These are phyloP conservation scores for Aspergillus sergii DNA, from an alignment of 2,329 filamentous ascomycete genomes.

Conservation along the genomic window DNA sequence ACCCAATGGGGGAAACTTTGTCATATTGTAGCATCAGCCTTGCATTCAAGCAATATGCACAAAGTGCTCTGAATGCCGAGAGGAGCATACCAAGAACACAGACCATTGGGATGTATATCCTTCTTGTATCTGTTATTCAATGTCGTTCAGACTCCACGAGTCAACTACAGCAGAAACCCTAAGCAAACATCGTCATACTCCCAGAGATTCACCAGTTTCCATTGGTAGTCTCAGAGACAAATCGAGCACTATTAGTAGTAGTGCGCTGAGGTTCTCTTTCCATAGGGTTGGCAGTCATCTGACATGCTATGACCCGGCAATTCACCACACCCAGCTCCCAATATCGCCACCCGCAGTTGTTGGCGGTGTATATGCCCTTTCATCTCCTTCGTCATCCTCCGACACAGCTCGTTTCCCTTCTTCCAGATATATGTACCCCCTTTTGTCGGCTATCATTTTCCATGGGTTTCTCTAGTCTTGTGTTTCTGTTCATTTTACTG, in stretches of 20 bases:
- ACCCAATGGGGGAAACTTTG: conserved; percentile 1
- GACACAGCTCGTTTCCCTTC: too few relatives aligned
- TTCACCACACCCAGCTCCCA: background rate
- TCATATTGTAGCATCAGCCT: background rate
- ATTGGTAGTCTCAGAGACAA: background rate
- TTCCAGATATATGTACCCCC: background rate
- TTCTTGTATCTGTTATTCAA: background rate
- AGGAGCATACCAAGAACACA: background rate
- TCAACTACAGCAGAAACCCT: too few relatives aligned
- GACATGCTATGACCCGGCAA: background rate
- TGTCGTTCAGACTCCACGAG: background rate
- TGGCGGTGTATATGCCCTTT: conserved; percentile 1
- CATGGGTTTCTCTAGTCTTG: background rate
- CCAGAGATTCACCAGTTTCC: background rate
- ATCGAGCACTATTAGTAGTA: background rate
- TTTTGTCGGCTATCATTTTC: background rate
- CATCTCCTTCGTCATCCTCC: background rate
- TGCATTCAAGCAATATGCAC: conserved; percentile 1
- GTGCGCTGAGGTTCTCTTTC: background rate
- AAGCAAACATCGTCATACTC: background rate
- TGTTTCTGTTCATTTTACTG: background rate
- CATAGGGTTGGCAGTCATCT: background rate
- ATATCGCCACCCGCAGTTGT: background rate
- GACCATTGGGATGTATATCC: background rate
- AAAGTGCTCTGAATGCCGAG: background rate